phyloP scores from a whole-genome alignment of 108 stramenopile genomes.

The Cyclotella atomus region DNA sequence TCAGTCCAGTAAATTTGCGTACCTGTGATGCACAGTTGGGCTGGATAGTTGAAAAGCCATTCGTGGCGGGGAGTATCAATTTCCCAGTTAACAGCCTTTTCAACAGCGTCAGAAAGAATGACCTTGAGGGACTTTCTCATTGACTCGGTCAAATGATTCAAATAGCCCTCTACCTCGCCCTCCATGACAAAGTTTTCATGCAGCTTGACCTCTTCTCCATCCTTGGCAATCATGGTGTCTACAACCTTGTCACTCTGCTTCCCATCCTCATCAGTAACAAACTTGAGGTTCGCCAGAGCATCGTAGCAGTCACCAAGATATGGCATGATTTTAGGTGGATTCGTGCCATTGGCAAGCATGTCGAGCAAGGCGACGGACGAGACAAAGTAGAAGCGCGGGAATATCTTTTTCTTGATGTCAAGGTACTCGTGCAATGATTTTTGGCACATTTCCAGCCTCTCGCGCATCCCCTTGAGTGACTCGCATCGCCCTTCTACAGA shows the following conservation, averaged over 20 bases:
- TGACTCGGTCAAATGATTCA: conserved; percentile 86
- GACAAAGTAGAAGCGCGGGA: conserved; percentile 93
- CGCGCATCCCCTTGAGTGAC: conserved; percentile 75
- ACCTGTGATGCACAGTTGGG: conserved; percentile 87
- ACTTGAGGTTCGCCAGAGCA: conserved; percentile 75
- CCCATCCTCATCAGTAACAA: conserved; percentile 67
- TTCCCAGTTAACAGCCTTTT: conserved; percentile 91
- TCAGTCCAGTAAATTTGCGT: conserved; percentile 95
- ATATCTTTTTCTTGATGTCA: conserved; percentile 94
- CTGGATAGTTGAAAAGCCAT: conserved; percentile 92
- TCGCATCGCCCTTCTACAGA: conserved; percentile 81
- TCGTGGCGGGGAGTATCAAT: conserved; percentile 86
- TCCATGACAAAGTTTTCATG: conserved; percentile 78
- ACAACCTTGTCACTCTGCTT: conserved; percentile 56
- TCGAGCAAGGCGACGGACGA: conserved; percentile 88
- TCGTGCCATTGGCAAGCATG: conserved; percentile 92
- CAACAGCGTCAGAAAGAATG: conserved; percentile 76
- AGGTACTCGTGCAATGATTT: conserved; percentile 92
- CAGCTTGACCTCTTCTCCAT: conserved; percentile 76
- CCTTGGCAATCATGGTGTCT: conserved; percentile 85
- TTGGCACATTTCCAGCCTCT: conserved; percentile 89
- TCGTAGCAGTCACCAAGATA: conserved; percentile 94
- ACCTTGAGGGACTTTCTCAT: conserved; percentile 80
- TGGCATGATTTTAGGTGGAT: conserved; percentile 89
- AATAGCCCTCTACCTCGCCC: conserved; percentile 87